Conservation (phyloP, 1,284 basidiomycete genomes). For the Trametes polyzona region DNA sequence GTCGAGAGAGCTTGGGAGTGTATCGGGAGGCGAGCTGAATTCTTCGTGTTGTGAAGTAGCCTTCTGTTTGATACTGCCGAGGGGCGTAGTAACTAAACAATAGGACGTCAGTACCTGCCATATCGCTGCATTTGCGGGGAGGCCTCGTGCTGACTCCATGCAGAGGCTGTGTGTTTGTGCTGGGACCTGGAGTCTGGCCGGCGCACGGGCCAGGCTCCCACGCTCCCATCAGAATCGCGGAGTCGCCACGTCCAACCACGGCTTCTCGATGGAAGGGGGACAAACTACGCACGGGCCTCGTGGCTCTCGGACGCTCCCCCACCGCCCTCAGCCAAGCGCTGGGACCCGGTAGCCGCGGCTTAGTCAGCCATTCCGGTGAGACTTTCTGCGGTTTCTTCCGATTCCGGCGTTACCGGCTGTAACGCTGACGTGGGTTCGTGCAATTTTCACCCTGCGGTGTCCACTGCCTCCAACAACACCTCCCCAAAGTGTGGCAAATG, state of each 20-base stretch:
- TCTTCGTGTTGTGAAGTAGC: neutral
- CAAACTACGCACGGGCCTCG: slow-evolving; percentile 6
- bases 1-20: neutral
- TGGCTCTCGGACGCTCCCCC: slow-evolving; percentile 10
- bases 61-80: no score
- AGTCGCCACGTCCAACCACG: neutral
- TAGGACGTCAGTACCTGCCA: neutral
- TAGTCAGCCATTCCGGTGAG: neutral
- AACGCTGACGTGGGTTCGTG: slow-evolving; percentile 6
- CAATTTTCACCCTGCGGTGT: slow-evolving; percentile 5
- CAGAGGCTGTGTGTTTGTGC: slow-evolving; percentile 7
- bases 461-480: no score
- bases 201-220: slow-evolving; percentile 2
- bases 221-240: slow-evolving; percentile 13
- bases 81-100: neutral
- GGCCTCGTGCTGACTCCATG: neutral
- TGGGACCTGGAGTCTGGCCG: neutral
- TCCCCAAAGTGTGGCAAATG: no score
- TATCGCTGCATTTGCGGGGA: slow-evolving; percentile 1
- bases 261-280: slow-evolving; percentile 5
- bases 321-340: neutral
- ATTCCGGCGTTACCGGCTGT: neutral
- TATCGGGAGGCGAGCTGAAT: neutral
- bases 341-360: neutral
- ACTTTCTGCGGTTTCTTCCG: neutral